phyloP scores from a whole-genome alignment of 164 flowering plant species.

The Macadamia integrifolia region DNA sequence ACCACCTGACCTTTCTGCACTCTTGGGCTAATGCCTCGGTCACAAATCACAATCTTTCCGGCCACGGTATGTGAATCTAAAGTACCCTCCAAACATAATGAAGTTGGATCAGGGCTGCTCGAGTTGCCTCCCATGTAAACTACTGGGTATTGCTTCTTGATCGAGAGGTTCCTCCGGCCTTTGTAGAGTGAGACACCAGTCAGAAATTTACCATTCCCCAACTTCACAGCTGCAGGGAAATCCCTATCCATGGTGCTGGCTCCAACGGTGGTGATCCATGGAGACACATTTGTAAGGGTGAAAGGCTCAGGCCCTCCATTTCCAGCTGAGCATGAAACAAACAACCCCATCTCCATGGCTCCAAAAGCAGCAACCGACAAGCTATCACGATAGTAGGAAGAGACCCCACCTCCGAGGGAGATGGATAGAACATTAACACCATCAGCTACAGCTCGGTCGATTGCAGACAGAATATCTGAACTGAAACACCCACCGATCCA shows the following conservation, averaged over 20 bases:
- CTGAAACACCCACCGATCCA: constrained; percentile 83
- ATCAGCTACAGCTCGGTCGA: constrained; percentile 80
- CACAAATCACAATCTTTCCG: constrained; percentile 45
- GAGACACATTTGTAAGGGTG: constrained; percentile 72
- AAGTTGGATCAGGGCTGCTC: constrained; percentile 49
- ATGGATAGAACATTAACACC: constrained; percentile 78
- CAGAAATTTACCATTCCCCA: constrained; percentile 41
- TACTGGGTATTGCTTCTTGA: constrained; percentile 41
- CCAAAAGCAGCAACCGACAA: constrained; percentile 69
- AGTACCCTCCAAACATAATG: constrained; percentile 65
- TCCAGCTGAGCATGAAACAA: constrained; percentile 90
- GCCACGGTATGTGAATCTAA: constrained; percentile 22
- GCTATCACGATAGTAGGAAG: constrained; percentile 57
- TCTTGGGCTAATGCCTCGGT: constrained; percentile 30
- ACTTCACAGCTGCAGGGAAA: constrained; percentile 54
- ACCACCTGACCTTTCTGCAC: constrained; percentile 35
- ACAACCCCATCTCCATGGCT: constrained; percentile 88
- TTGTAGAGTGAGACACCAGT: constrained; percentile 70
- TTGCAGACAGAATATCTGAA: constrained; percentile 77
- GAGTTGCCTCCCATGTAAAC: constrained; percentile 64
- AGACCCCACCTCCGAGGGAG: constrained; percentile 71
- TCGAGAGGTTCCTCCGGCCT: constrained; percentile 40
- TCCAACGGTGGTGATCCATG: constrained; percentile 87
- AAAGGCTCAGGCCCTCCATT: constrained; percentile 76
- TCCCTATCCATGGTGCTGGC: constrained; percentile 91